Evolutionary conservation across 2,329 filamentous ascomycete genomes (phyloP).

Genomic region (Purpureocillium lavendulum): DNA sequence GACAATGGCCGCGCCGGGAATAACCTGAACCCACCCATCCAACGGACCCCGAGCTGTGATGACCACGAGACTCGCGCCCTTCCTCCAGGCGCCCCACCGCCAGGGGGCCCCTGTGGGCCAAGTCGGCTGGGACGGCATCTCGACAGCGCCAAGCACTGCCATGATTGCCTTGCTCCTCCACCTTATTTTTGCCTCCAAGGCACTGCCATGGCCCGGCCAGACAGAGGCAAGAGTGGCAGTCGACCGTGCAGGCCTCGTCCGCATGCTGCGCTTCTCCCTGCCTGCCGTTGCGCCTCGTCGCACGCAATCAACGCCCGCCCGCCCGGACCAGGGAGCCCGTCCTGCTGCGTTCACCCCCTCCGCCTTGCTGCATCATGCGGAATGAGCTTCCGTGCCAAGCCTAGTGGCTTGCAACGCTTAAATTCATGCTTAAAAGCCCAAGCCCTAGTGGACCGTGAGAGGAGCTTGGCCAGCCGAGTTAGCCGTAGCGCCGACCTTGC

Average conservation of each 20-base stretch:
- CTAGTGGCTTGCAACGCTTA: conserved; percentile 38
- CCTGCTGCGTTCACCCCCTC: background rate
- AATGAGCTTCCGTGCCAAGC: conserved; percentile 26
- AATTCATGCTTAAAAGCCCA: conserved; percentile 40
- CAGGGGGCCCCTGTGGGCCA: conserved; percentile 18
- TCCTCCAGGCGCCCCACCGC: conserved; percentile 1
- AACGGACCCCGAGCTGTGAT: background rate
- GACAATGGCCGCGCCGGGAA: background rate
- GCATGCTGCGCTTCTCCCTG: no score
- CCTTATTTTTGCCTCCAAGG: conserved; percentile 1
- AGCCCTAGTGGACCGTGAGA: conserved; percentile 5
- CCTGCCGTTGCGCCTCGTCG: no score
- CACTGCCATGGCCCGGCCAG: background rate
- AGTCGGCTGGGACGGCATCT: conserved; percentile 32
- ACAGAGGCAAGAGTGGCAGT: no score
- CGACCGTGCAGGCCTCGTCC: no score
- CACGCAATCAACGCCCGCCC: no score
- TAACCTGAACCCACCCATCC: conserved; percentile 1
- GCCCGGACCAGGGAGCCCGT: no score
- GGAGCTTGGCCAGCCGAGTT: conserved; percentile 9
- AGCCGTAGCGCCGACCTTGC: conserved; percentile 8
- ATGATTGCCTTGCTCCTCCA: conserved; percentile 1
- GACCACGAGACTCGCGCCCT: conserved; percentile 2
- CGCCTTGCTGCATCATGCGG: conserved; percentile 6
- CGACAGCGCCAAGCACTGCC: conserved; percentile 15